Base-by-base conservation (phyloP, 768 basidiomycete genomes). In the Leccinellum luteum region DNA sequence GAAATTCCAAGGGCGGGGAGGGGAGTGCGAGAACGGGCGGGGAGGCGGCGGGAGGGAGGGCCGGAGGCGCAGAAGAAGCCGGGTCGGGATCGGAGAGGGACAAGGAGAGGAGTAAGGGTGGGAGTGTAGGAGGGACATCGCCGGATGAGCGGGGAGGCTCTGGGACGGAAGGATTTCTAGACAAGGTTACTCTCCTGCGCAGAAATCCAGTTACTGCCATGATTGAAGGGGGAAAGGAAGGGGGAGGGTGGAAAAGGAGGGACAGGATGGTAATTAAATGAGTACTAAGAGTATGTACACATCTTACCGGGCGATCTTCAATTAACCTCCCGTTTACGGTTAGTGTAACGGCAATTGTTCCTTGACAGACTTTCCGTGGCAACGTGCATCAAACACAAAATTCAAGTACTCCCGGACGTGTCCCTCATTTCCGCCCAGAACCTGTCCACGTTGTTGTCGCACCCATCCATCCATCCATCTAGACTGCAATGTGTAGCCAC, bases 171-270 rank as follows among this genome's bases (percentile, higher is more conserved):
- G 31, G 21, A 8, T 44, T 56, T 57, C 54, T 66, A 0, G 56
- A 43, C 9, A 54, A 0, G 6, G 75, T 81, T 12, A 64, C 58
- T 66, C 81, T 82, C 74, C 74, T 83, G 74, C 80, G 83, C 69
- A 83, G 74, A 73, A 84, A 83, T 67, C 77, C 77, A 63, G 80
- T 78, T 83, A 84, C 83, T 34, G 63, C 52, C 27, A 52, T 61
- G 23, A 54, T 49, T 31, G 25, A 23, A 35, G 47, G 38, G n/a
- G n/a, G 10, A 19, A 19, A 12, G 15, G 48, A 14, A n/a, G 3
- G 17, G 54, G 6, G 53, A 41, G 14, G 15, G 3, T 19, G 4
- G n/a, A 17, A 28, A 9, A 15, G 17, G 9, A 17, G 31, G 17
- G 31, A n/a, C 28, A 41, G 41, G 41, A 41, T 41, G 41, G 41